phyloP scores from a whole-genome alignment of 1,139 yeast genomes.

The Ashbya aceris region DNA sequence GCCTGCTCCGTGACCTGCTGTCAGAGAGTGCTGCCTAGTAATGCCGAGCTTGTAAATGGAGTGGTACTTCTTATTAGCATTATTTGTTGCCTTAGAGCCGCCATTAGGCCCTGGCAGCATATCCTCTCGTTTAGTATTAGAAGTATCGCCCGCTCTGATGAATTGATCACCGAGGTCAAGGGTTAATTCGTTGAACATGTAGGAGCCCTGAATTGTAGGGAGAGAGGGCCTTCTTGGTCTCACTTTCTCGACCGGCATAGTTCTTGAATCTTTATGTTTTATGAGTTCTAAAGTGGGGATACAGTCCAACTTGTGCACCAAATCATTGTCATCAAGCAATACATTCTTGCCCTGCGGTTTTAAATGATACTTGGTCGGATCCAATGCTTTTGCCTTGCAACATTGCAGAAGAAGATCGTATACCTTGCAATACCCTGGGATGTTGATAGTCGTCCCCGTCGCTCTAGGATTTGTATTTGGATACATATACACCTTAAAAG shows the following conservation, averaged over 20 bases:
- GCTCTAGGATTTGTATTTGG: conserved; percentile 26
- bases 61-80: conserved; percentile 15
- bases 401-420: conserved; percentile 30
- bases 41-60: conserved; percentile 12
- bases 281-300: conserved; percentile 24
- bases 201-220: conserved; percentile 29
- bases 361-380: conserved; percentile 29
- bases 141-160: conserved; percentile 8
- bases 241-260: conserved; percentile 21
- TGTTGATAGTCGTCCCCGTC: conserved; percentile 24
- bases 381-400: conserved; percentile 27
- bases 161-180: conserved; percentile 15
- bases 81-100: conserved; percentile 9
- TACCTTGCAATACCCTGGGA: conserved; percentile 28
- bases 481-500: conserved; percentile 26
- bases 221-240: conserved; percentile 22
- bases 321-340: conserved; percentile 30
- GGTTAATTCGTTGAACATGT: conserved; percentile 26
- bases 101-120: not conserved
- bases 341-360: conserved; percentile 27
- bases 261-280: conserved; percentile 27
- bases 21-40: conserved; percentile 1
- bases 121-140: conserved; percentile 5
- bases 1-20: conserved; percentile 6
- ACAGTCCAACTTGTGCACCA: conserved; percentile 32